A percentile compares a stretch with the other conserved stretches of the same genome.
These are phyloP conservation scores for Chlorokybus atmophyticus DNA, from an alignment of 139 green algal genomes.

Conservation along the genomic window DNA sequence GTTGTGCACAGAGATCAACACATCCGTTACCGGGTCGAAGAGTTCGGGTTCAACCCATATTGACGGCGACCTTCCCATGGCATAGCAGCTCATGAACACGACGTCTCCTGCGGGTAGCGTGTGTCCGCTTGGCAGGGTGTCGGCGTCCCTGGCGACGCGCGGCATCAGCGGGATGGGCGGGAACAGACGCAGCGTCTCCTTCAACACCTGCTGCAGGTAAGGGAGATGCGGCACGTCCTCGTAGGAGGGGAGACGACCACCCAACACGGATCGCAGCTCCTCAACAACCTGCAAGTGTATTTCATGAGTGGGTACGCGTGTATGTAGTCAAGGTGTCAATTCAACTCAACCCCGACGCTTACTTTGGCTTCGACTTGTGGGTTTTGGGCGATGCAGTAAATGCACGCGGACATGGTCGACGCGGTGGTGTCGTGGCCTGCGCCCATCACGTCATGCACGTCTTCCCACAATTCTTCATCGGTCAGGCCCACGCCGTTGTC, in stretches of 20 bases:
- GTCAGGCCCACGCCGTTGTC: slow-evolving; percentile 35
- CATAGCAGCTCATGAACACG: slow-evolving; percentile 56
- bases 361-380: slow-evolving; percentile 36
- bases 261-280: slow-evolving; percentile 40
- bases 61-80: slow-evolving; percentile 36
- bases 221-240: slow-evolving; percentile 20
- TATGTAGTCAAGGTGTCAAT: not conserved
- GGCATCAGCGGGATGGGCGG: slow-evolving; percentile 58
- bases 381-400: slow-evolving; percentile 44
- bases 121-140: slow-evolving; percentile 49
- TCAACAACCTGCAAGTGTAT: slow-evolving; percentile 13
- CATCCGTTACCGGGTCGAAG: too few relatives aligned
- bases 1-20: too few relatives aligned
- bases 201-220: slow-evolving; percentile 33
- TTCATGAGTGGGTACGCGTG: not conserved
- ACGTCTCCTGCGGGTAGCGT: slow-evolving; percentile 40
- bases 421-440: slow-evolving; percentile 60
- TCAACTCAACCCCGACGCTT: not conserved
- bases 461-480: slow-evolving; percentile 58
- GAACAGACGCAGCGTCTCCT: slow-evolving; percentile 54
- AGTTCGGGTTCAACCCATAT: slow-evolving; percentile 40
- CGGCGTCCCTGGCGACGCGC: slow-evolving; percentile 31
- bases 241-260: slow-evolving; percentile 28
- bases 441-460: slow-evolving; percentile 58
- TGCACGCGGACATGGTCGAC: slow-evolving; percentile 38